Conservation (phyloP, 2,329 filamentous ascomycete species). For the Fusarium sp. region DNA sequence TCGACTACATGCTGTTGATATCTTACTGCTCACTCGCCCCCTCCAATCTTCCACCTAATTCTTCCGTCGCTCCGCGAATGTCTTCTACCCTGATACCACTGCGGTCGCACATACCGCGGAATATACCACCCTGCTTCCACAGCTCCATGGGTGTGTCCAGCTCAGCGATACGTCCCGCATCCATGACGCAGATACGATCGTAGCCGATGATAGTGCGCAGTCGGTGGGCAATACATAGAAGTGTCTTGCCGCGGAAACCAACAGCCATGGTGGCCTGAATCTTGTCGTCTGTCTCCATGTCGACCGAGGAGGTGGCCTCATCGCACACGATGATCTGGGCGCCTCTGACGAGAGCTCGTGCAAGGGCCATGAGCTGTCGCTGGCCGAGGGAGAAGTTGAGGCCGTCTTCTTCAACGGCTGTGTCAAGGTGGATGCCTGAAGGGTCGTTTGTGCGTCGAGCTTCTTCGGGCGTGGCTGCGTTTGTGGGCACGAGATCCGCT, state of each 20-base stretch:
- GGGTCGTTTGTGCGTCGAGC: slow-evolving; percentile 74
- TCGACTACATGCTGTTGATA: neutral
- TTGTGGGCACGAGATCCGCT: slow-evolving; percentile 75
- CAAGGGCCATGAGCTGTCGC: slow-evolving; percentile 94
- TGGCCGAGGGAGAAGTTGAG: slow-evolving; percentile 96
- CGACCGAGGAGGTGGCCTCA: slow-evolving; percentile 92
- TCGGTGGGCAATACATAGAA: slow-evolving; percentile 93
- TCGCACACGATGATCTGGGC: slow-evolving; percentile 96
- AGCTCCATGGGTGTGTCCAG: slow-evolving; percentile 81
- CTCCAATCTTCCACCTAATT: slow-evolving; percentile 43
- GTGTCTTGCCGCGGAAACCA: slow-evolving; percentile 86
- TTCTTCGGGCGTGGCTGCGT: slow-evolving; percentile 76
- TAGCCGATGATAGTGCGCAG: slow-evolving; percentile 94
- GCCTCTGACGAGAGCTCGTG: slow-evolving; percentile 87
- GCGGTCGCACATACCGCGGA: slow-evolving; percentile 89
- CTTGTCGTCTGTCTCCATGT: slow-evolving; percentile 97
- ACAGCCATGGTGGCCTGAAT: slow-evolving; percentile 90
- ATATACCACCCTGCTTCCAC: slow-evolving; percentile 82
- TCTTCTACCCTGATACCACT: slow-evolving; percentile 78
- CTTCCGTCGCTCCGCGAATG: slow-evolving; percentile 60
- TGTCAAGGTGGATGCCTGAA: slow-evolving; percentile 83
- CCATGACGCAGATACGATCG: slow-evolving; percentile 97
- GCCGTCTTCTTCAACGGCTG: slow-evolving; percentile 90
- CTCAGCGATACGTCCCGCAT: slow-evolving; percentile 87
- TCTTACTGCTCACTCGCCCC: slow-evolving; percentile 26